Percentiles rank a stretch among this genome's conserved stretches.
These are phyloP conservation scores for Epicoccum sorghinum DNA, from an alignment of 2,329 filamentous ascomycete genomes.

Conservation along the genomic window DNA sequence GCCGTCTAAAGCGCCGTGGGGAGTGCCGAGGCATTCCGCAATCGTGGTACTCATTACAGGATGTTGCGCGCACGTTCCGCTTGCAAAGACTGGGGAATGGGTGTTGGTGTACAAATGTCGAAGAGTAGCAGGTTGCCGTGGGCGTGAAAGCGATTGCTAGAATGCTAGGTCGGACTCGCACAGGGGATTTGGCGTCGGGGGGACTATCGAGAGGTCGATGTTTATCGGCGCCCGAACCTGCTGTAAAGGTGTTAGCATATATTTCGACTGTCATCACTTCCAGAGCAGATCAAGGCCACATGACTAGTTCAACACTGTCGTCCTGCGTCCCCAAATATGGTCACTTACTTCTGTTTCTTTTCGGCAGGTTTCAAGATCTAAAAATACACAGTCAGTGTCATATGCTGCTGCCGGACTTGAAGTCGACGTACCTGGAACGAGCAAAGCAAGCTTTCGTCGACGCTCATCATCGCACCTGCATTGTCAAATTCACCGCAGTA, in stretches of 20 bases:
- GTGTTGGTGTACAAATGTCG: conserved; percentile 39
- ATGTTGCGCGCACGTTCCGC: conserved; percentile 28
- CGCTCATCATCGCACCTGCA: conserved; percentile 99
- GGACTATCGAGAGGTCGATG: conserved; percentile 40
- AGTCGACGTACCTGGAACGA: conserved; percentile 82
- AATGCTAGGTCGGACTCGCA: conserved; percentile 35
- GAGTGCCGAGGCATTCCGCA: conserved; percentile 15
- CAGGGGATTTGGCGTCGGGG: conserved; percentile 38
- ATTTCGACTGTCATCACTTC: not conserved
- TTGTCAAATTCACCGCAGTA: conserved; percentile 99
- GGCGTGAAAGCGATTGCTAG: conserved; percentile 44
- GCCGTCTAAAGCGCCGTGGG: conserved; percentile 15
- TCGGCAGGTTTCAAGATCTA: conserved; percentile 99
- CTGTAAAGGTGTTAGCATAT: conserved; percentile 62
- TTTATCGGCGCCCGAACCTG: conserved; percentile 95
- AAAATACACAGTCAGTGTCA: conserved; percentile 24
- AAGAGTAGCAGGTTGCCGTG: conserved; percentile 37
- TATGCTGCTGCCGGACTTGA: not conserved
- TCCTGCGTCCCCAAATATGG: conserved; percentile 72
- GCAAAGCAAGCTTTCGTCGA: conserved; percentile 96
- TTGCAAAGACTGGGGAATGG: conserved; percentile 26
- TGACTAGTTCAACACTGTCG: conserved; percentile 74
- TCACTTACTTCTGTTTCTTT: conserved; percentile 99
- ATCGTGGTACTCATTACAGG: conserved; percentile 19
- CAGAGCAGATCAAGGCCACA: conserved; percentile 50